Evolutionary conservation across 345 rosid genomes (phyloP), one percentile per base, ranked within the genome.

Genomic region (Limnanthes douglasii): DNA sequence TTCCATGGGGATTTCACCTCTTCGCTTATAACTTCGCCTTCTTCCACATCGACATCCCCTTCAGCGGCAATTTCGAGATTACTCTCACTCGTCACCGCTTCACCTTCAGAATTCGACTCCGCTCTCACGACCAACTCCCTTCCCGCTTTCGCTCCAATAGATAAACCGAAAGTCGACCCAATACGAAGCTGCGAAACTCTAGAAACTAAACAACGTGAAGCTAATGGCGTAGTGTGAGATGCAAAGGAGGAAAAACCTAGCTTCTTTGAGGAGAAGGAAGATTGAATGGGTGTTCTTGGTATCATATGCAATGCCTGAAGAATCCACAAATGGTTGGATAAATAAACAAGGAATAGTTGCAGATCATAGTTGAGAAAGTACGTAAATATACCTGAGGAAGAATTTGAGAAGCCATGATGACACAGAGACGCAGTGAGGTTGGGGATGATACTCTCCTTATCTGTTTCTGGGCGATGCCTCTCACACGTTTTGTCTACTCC

Each of bases 1-100:
- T 62, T 70, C 45, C 66, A 44, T 5, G 76, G 78, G 34, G 62
- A 44, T 54, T 60, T 81, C 10, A 26, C 60, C 48, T 57, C 66
- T 54, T 63, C 56, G 33, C 51, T 46, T 17, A 47, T 66, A 10
- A 6, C 50, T 15, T 29, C 75, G 30, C 15, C 48, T 8, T 28
- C 61, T 18, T 40, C 66, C 11, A 3, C 69, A 11, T 30, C 57
- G 1, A 4, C 58, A 36, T 59, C 70, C 0, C 17, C 46, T 31
- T 53, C n/a, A n/a, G n/a, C n/a, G n/a, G n/a, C n/a, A n/a, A n/a
- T n/a, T 18, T 31, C 60, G 20, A 13, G 56, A 9, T 21, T 51
- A n/a, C n/a, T n/a, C n/a, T n/a, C n/a, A n/a, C n/a, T n/a, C n/a
- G n/a, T n/a, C n/a, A n/a, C n/a, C n/a, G n/a, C n/a, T n/a, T n/a